These are phyloP conservation scores for Fusarium sp. DNA, from an alignment of 2,329 filamentous ascomycete species.

Conservation along the genomic window DNA sequence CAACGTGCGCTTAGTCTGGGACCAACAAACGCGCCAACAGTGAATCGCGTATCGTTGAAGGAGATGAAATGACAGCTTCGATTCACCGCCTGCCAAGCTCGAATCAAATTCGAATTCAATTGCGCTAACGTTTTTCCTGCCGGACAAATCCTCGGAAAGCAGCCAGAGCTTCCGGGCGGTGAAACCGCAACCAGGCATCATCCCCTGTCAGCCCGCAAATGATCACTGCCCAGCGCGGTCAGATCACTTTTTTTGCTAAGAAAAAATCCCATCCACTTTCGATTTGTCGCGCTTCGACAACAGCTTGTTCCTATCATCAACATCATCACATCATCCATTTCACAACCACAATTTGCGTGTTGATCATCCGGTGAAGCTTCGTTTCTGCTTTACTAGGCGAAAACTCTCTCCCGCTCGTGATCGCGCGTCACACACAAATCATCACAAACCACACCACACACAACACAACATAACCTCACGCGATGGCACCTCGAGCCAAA, in stretches of 20 bases:
- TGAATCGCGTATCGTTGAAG: conserved; percentile 22
- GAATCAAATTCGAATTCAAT: conserved; percentile 1
- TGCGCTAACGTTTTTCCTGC: conserved; percentile 26
- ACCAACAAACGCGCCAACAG: conserved; percentile 4
- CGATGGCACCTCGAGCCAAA: conserved; percentile 53
- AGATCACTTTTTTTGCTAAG: conserved; percentile 29
- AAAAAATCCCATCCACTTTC: conserved; percentile 31
- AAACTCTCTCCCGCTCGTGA: neutral
- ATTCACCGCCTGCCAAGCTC: conserved; percentile 34
- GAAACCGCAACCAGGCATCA: conserved; percentile 17
- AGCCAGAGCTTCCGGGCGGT: conserved; percentile 35
- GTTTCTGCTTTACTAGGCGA: neutral
- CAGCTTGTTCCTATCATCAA: conserved; percentile 33
- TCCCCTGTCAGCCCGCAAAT: conserved; percentile 37
- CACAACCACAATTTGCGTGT: neutral
- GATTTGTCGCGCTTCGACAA: conserved; percentile 16
- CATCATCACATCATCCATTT: conserved; percentile 23
- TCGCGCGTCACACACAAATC: conserved; percentile 27
- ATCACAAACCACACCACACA: conserved; percentile 10
- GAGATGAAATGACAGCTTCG: conserved; percentile 11
- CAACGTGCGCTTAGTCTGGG: conserved; percentile 5
- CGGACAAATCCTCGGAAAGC: conserved; percentile 22
- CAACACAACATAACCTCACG: conserved; percentile 30
- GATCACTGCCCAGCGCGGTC: conserved; percentile 41
- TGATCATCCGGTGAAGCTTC: conserved; percentile 3